Evolutionary conservation across 345 rosid species (phyloP).

Genomic region (Eucalyptus tenuipes): DNA sequence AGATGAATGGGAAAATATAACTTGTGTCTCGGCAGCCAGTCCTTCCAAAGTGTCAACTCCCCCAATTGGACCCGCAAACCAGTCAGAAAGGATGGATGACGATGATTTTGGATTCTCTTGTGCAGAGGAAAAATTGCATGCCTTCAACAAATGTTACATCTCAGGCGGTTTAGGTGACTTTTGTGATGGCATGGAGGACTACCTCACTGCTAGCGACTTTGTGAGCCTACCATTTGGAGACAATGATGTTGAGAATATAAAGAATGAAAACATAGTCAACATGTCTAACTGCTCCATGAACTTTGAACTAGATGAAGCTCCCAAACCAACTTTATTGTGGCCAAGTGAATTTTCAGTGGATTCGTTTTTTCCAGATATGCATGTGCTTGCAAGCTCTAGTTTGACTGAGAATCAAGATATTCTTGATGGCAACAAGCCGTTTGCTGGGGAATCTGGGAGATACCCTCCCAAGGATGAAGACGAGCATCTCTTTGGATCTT

Average conservation of each 20-base stretch:
- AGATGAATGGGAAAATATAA: not conserved
- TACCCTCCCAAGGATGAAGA: conserved; percentile 3
- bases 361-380: not conserved
- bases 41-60: conserved; percentile 3
- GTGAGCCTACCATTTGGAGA: not conserved
- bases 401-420: not conserved
- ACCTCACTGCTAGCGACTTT: not conserved
- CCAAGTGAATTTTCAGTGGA: conserved; percentile 11
- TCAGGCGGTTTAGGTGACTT: conserved; percentile 12
- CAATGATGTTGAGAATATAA: not conserved
- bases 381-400: not conserved
- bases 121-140: conserved; percentile 19
- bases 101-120: conserved; percentile 17
- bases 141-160: not conserved
- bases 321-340: conserved; percentile 13
- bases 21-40: not conserved
- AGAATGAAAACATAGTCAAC: not conserved
- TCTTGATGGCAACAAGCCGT: conserved; percentile 1
- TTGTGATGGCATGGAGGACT: not conserved
- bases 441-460: not conserved
- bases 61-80: not conserved
- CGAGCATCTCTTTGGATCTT: conserved; percentile 34
- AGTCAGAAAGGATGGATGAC: conserved; percentile 13
- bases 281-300: conserved; percentile 22
- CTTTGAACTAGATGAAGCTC: conserved; percentile 30